phyloP scores from a whole-genome alignment of 73 alveolate genomes.

The Paramecium pentaurelia region DNA sequence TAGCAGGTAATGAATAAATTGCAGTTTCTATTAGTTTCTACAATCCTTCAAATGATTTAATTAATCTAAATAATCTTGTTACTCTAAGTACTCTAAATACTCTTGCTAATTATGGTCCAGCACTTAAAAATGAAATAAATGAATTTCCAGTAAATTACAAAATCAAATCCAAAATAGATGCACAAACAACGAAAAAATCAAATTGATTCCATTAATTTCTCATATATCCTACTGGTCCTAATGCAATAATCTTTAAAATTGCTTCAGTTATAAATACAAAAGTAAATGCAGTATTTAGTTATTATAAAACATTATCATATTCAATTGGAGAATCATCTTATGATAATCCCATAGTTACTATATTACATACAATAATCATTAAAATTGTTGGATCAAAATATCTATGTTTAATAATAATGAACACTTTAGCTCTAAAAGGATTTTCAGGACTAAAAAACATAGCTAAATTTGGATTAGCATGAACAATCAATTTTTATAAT shows the following conservation, averaged over 20 bases:
- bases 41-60: conserved; percentile 72
- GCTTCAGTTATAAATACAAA: conserved; percentile 77
- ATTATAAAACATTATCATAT: conserved; percentile 57
- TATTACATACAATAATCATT: conserved; percentile 86
- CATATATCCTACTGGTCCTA: conserved; percentile 75
- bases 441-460: conserved; percentile 61
- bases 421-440: conserved; percentile 62
- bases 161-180: conserved; percentile 77
- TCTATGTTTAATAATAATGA: conserved; percentile 57
- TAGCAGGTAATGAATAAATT: conserved; percentile 90
- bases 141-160: conserved; percentile 69
- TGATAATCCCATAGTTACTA: conserved; percentile 86
- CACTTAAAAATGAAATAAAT: conserved; percentile 74
- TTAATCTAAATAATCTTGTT: conserved; percentile 71
- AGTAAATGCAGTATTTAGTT: conserved; percentile 68
- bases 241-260: conserved; percentile 74
- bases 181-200: conserved; percentile 85
- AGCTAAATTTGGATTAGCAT: conserved; percentile 70
- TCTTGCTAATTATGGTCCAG: conserved; percentile 83
- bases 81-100: conserved; percentile 75
- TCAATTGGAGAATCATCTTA: conserved; percentile 71
- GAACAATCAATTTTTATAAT: conserved; percentile 63
- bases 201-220: conserved; percentile 84
- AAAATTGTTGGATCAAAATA: conserved; percentile 82
- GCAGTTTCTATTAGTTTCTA: conserved; percentile 69